Conservation (phyloP, 805 yeast genomes). For the Vanderwaltozyma polyspora region DNA sequence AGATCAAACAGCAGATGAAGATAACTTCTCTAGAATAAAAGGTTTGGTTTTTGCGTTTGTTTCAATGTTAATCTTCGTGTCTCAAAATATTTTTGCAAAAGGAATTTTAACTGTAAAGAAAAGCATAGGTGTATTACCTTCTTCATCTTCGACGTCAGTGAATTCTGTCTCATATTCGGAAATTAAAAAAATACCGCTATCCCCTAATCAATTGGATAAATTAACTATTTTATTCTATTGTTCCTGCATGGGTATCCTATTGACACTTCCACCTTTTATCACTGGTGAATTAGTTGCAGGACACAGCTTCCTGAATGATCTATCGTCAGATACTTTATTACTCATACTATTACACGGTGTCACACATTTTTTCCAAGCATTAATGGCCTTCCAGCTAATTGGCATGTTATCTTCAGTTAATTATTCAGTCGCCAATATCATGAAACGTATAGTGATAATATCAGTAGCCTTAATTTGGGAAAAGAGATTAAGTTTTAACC, state of each 20-base stretch:
- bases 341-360: slow-evolving; percentile 51
- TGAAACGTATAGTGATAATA: slow-evolving; percentile 64
- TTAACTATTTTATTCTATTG: slow-evolving; percentile 62
- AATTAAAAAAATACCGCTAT: slow-evolving; percentile 16
- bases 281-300: slow-evolving; percentile 35
- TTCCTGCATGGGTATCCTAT: slow-evolving; percentile 52
- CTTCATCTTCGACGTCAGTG: slow-evolving; percentile 15
- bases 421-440: slow-evolving; percentile 67
- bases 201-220: slow-evolving; percentile 43
- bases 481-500: slow-evolving; percentile 32
- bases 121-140: slow-evolving; percentile 16
- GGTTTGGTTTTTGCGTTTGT: slow-evolving; percentile 32
- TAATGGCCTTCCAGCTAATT: slow-evolving; percentile 64
- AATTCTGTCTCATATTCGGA: slow-evolving; percentile 6
- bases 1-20: slow-evolving; percentile 1
- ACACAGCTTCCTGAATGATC: slow-evolving; percentile 21
- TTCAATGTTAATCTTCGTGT: slow-evolving; percentile 51
- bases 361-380: slow-evolving; percentile 60
- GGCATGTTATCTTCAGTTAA: slow-evolving; percentile 66
- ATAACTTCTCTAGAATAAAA: slow-evolving; percentile 5
- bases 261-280: slow-evolving; percentile 59
- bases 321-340: slow-evolving; percentile 20
- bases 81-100: slow-evolving; percentile 75
- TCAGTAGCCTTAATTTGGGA: slow-evolving; percentile 57
- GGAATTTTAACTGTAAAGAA: slow-evolving; percentile 45